Evolutionary conservation across 305 asterid species (phyloP).

Genomic region (Andrographis paniculata): DNA sequence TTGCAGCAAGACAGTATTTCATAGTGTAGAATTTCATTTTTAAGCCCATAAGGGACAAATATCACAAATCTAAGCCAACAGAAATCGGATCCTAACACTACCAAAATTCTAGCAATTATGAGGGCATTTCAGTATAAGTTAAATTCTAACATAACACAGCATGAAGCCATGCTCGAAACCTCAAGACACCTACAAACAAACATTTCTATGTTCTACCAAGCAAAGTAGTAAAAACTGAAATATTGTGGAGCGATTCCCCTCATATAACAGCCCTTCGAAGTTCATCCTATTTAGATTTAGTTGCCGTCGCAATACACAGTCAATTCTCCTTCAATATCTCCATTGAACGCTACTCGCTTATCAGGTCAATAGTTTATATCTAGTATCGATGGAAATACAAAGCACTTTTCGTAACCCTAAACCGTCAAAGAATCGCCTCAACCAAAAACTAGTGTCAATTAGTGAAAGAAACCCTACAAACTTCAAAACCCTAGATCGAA

Average conservation of each 20-base stretch:
- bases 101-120: too few relatives aligned
- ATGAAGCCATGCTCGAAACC: too few relatives aligned
- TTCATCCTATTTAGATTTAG: neutral
- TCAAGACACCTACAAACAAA: too few relatives aligned
- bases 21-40: neutral
- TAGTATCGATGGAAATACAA: neutral
- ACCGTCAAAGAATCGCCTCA: slow-evolving; percentile 6
- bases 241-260: neutral
- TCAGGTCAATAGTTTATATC: neutral
- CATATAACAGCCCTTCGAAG: neutral
- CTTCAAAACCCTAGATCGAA: slow-evolving; percentile 3
- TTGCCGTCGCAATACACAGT: neutral
- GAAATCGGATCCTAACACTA: too few relatives aligned
- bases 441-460: neutral
- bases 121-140: too few relatives aligned
- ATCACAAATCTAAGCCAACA: too few relatives aligned
- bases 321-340: slow-evolving; percentile 2
- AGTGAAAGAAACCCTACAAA: neutral
- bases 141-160: too few relatives aligned
- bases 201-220: too few relatives aligned
- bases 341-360: neutral
- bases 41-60: too few relatives aligned
- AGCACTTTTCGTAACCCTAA: slow-evolving; percentile 13
- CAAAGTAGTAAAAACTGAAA: too few relatives aligned
- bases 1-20: neutral